A percentile compares a stretch with the other conserved stretches of the same genome.
These are phyloP conservation scores for Daldinia eschscholtzii DNA, from an alignment of 2,329 filamentous ascomycete genomes.

Conservation along the genomic window DNA sequence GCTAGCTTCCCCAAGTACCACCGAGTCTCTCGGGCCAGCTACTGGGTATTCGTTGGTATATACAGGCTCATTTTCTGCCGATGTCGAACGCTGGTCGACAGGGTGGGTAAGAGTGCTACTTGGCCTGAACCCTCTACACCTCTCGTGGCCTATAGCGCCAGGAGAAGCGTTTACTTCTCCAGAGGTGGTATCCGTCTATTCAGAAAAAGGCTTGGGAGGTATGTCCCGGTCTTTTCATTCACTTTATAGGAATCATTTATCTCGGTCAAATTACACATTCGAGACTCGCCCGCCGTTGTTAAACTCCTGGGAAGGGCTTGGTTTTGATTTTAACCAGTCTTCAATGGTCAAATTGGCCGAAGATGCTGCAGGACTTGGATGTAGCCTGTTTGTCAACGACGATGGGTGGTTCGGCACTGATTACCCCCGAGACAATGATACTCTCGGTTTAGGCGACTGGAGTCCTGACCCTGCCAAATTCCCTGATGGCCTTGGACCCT, in stretches of 20 bases:
- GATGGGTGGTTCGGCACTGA: conserved; percentile 77
- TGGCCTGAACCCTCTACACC: conserved; percentile 71
- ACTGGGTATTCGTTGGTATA: conserved; percentile 76
- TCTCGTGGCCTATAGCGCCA: conserved; percentile 68
- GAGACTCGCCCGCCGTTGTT: conserved; percentile 65
- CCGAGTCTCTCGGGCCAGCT: conserved; percentile 70
- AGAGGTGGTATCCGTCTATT: conserved; percentile 73
- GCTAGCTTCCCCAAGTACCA: conserved; percentile 67
- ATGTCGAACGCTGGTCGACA: conserved; percentile 73
- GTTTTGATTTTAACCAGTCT: conserved; percentile 69
- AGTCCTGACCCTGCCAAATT: conserved; percentile 69
- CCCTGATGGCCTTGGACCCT: conserved; percentile 65
- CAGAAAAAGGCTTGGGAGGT: conserved; percentile 67
- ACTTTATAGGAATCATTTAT: conserved; percentile 70
- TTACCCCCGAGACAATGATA: conserved; percentile 69
- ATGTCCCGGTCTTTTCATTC: conserved; percentile 73
- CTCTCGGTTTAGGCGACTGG: conserved; percentile 74
- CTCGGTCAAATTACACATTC: conserved; percentile 66
- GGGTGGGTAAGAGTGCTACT: conserved; percentile 71
- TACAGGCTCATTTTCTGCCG: conserved; percentile 71
- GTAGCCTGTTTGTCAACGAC: conserved; percentile 74
- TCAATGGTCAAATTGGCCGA: conserved; percentile 67
- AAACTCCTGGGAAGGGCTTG: conserved; percentile 75
- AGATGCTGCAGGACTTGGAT: conserved; percentile 69
- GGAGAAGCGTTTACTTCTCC: conserved; percentile 71